phyloP scores from a whole-genome alignment of 805 yeast species.

The Cyberlindnera euphorbiiphila region DNA sequence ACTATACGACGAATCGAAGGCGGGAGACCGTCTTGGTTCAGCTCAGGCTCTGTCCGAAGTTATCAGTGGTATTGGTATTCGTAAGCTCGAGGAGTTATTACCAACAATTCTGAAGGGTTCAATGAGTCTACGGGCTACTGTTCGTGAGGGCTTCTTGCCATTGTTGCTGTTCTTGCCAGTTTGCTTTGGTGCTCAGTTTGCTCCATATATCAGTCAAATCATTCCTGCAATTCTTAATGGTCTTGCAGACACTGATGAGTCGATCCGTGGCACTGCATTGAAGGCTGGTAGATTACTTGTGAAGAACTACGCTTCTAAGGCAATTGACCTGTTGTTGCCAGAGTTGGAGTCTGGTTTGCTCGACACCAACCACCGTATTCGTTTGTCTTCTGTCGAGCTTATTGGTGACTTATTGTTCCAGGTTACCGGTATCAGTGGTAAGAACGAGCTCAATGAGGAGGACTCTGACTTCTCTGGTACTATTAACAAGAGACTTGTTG shows the following conservation, averaged over 20 bases:
- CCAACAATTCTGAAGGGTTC: conserved; percentile 78
- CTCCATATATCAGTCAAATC: conserved; percentile 80
- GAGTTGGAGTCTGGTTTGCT: conserved; percentile 89
- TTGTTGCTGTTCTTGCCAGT: conserved; percentile 85
- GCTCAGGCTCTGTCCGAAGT: conserved; percentile 97
- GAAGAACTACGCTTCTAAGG: conserved; percentile 84
- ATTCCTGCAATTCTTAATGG: conserved; percentile 93
- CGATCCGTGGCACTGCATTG: conserved; percentile 82
- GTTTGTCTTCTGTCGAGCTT: conserved; percentile 90
- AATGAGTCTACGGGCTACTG: conserved; percentile 56
- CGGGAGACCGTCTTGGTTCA: conserved; percentile 93
- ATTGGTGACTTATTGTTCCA: conserved; percentile 94
- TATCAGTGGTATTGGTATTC: conserved; percentile 82
- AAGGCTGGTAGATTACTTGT: conserved; percentile 92
- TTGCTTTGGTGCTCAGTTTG: conserved; percentile 86
- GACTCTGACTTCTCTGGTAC: conserved; percentile 44
- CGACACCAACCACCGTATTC: conserved; percentile 77
- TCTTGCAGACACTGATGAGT: conserved; percentile 84
- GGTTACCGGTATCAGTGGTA: conserved; percentile 84
- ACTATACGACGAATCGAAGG: conserved; percentile 67
- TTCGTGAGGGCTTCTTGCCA: conserved; percentile 93
- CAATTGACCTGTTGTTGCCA: conserved; percentile 89
- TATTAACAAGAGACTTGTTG: conserved; percentile 61
- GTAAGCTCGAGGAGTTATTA: conserved; percentile 82
- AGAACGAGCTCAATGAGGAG: conserved; percentile 61